A percentile compares a stretch with the other conserved stretches of the same genome.
Evolutionary conservation across 805 yeast genomes (phyloP).

Genomic region (Scheffersomyces ergatensis): DNA sequence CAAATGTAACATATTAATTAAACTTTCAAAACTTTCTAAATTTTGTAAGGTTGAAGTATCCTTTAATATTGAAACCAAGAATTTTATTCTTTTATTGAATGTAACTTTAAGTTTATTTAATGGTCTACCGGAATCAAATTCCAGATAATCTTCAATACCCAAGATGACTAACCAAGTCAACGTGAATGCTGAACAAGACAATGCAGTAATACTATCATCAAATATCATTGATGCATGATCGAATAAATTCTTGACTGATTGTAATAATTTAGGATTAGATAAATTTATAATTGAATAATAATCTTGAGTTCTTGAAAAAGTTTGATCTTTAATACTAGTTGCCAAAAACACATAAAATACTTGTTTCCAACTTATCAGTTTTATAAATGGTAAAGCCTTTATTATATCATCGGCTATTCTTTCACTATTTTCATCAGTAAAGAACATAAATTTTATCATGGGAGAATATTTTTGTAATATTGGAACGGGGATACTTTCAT

Average conservation of each 20-base stretch:
- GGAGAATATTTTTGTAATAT: conserved; percentile 31
- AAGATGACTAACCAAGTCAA: conserved; percentile 32
- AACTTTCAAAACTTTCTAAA: conserved; percentile 32
- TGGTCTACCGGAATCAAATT: conserved; percentile 24
- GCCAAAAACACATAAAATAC: conserved; percentile 30
- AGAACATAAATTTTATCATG: conserved; percentile 30
- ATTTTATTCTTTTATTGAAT: conserved; percentile 36
- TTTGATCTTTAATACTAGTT: conserved; percentile 31
- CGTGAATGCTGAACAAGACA: conserved; percentile 16
- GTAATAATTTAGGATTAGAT: conserved; percentile 19
- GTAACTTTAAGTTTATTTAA: conserved; percentile 25
- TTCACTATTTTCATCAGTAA: conserved; percentile 20
- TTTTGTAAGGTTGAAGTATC: conserved; percentile 24
- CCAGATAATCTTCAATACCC: conserved; percentile 34
- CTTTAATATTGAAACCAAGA: conserved; percentile 22
- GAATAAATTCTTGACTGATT: conserved; percentile 25
- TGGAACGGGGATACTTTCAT: conserved; percentile 25
- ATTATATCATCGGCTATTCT: conserved; percentile 18
- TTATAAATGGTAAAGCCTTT: conserved; percentile 23
- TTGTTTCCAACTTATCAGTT: conserved; percentile 35
- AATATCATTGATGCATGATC: conserved; percentile 27
- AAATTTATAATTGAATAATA: conserved; percentile 21
- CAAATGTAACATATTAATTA: conserved; percentile 33
- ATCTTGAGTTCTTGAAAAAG: conserved; percentile 35
- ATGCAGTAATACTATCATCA: conserved; percentile 19